A percentile compares a stretch with the other conserved stretches of the same genome.
phyloP scores from a whole-genome alignment of 2,329 filamentous ascomycete species.

The Macrophomina phaseolina region DNA sequence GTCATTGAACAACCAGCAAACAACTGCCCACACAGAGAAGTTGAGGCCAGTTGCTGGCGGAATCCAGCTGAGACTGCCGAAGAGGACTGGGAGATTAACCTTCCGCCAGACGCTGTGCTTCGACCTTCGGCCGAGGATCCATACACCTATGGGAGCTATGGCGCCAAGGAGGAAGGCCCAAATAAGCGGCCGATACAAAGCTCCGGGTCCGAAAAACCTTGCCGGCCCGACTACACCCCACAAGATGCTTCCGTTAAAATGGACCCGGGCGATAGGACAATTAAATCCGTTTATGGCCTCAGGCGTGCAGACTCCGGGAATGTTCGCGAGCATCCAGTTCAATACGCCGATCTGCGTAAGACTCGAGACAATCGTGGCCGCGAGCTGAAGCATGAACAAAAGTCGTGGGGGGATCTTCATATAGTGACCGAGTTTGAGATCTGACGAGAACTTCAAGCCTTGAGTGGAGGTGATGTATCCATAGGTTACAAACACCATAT shows the following conservation, averaged over 20 bases:
- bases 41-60: constrained; percentile 83
- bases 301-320: constrained; percentile 77
- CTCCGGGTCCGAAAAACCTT: constrained; percentile 79
- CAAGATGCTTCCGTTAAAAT: constrained; percentile 88
- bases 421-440: constrained; percentile 86
- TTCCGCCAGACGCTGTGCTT: constrained; percentile 70
- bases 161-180: constrained; percentile 84
- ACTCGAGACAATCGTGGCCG: constrained; percentile 76
- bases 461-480: constrained; percentile 89
- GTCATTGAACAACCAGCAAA: constrained; percentile 86
- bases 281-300: constrained; percentile 86
- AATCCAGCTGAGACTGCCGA: constrained; percentile 84
- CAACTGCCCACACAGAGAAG: constrained; percentile 84
- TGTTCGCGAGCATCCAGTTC: constrained; percentile 87
- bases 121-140: constrained; percentile 67
- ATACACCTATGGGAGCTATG: constrained; percentile 74
- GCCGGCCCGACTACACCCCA: constrained; percentile 86
- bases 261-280: constrained; percentile 83
- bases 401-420: constrained; percentile 86
- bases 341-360: constrained; percentile 82
- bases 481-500: constrained; percentile 93
- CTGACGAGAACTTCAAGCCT: constrained; percentile 86
- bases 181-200: constrained; percentile 76
- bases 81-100: constrained; percentile 81
- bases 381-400: constrained; percentile 78